Evolutionary conservation across 108 stramenopile genomes (phyloP), one percentile per base, ranked within the genome.

Genomic region (Skeletonema marinoi): DNA sequence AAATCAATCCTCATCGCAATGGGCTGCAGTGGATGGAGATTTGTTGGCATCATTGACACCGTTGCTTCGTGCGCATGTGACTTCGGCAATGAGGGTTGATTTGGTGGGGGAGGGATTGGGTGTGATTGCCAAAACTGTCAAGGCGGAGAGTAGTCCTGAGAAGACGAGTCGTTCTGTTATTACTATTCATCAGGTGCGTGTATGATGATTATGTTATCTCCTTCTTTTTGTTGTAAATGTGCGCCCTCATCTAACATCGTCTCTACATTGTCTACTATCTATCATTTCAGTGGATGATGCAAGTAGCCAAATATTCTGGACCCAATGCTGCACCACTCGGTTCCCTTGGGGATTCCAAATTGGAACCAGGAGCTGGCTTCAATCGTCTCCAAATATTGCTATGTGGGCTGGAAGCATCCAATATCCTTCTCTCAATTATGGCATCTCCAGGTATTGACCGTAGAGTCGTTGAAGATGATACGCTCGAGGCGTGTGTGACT

Each of bases 401-500:
- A 2, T 41, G 84, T 25, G 76, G 81, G 3, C 74, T 98, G 3
- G 86, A 97, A 71, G 91, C 96, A 14, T 94, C 95, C 16, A 65
- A 64, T 58, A 86, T 94, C 12, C 70, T 94, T 14, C 84, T 98
- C 0, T 75, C 83, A 50, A 86, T 98, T 54, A 91, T 95, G 85
- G 78, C 91, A 21, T 86, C 80, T 74, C 83, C 80, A 10, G 93
- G 90, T 1, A 82, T 96, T 17, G 92, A 95, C 77, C 88, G 89
- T 30, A 71, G 89, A 31, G 92, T 89, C 61, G 74, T 96, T 65
- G 91, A 84, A 64, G 95, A 95, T 70, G 96, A 97, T 67, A 82
- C 91, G 60, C 84, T 98, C 31, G 94, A 94, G 63, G 83, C 88
- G 5, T 83, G 85, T 59, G 85, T 96, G n/a, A 73, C 82, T 19